A percentile compares a stretch with the other conserved stretches of the same genome.
Evolutionary conservation across 768 basidiomycete genomes (phyloP).

Genomic region (Myochromella boudieri): DNA sequence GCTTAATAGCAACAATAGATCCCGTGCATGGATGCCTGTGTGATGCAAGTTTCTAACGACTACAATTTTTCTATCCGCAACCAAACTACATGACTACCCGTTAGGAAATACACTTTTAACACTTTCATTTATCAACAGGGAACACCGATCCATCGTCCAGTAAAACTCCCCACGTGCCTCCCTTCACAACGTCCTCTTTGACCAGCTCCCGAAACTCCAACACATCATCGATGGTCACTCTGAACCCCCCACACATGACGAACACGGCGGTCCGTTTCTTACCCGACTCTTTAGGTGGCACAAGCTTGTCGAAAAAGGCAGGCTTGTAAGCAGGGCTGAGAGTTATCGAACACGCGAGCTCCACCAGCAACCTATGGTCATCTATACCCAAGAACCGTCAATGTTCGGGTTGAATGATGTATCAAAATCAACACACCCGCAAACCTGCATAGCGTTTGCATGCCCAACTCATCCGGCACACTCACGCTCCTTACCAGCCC

Average conservation of each 20-base stretch:
- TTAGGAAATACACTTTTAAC: too few species aligned
- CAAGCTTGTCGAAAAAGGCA: constrained; percentile 50
- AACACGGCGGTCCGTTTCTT: constrained; percentile 49
- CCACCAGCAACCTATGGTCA: constrained; percentile 74
- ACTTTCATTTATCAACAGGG: constrained; percentile 22
- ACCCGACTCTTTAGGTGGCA: constrained; percentile 32
- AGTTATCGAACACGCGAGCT: constrained; percentile 73
- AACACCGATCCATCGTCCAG: constrained; percentile 38
- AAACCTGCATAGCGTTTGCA: constrained; percentile 57
- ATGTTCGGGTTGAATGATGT: background rate
- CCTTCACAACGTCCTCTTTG: constrained; percentile 30
- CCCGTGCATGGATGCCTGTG: too few species aligned
- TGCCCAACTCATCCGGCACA: constrained; percentile 67
- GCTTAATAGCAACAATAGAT: constrained; percentile 2
- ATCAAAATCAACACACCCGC: constrained; percentile 52
- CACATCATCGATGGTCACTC: constrained; percentile 58
- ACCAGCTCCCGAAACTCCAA: constrained; percentile 44
- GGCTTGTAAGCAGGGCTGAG: constrained; percentile 64
- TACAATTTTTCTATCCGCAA: too few species aligned
- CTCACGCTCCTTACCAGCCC: constrained; percentile 60
- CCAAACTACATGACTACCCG: too few species aligned
- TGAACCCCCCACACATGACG: constrained; percentile 73
- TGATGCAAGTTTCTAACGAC: too few species aligned
- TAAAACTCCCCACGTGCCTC: constrained; percentile 34
- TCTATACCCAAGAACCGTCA: constrained; percentile 37